phyloP scores from a whole-genome alignment of 169 alveolate species.

The Cryptosporidium sp. region DNA sequence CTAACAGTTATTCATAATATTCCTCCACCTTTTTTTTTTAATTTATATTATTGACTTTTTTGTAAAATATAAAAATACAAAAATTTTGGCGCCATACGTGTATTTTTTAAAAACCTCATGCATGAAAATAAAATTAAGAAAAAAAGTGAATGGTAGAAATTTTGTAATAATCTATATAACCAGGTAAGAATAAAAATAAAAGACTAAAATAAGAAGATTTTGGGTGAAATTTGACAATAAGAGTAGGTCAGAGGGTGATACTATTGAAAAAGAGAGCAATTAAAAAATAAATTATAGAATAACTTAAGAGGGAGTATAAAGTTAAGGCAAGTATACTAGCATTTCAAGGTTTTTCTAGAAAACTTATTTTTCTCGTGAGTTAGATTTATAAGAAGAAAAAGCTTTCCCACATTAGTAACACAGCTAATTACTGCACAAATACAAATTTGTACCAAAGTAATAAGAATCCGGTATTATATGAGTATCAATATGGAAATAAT shows the following conservation, averaged over 20 bases:
- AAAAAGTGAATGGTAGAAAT: background rate
- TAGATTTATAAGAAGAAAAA: too few relatives aligned
- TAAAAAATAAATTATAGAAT: too few relatives aligned
- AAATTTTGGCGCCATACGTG: conserved; percentile 12
- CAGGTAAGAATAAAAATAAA: background rate
- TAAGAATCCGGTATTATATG: background rate
- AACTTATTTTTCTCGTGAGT: background rate
- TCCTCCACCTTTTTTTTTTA: background rate
- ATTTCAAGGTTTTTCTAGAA: background rate
- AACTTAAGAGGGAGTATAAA: background rate
- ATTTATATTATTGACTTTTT: background rate
- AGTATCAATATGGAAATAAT: background rate
- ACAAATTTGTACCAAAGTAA: background rate
- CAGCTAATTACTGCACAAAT: too few relatives aligned
- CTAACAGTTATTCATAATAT: background rate
- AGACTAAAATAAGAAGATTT: background rate
- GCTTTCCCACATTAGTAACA: background rate
- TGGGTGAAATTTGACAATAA: background rate
- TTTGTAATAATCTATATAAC: background rate
- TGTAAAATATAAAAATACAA: background rate
- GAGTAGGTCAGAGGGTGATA: background rate
- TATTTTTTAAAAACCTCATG: conserved; percentile 3
- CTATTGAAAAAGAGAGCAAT: background rate
- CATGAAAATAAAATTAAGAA: background rate
- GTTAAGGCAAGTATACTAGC: background rate